A percentile compares a stretch with the other conserved stretches of the same genome.
Evolutionary conservation across 2,329 filamentous ascomycete genomes (phyloP).

Genomic region (Didymella lethalis): DNA sequence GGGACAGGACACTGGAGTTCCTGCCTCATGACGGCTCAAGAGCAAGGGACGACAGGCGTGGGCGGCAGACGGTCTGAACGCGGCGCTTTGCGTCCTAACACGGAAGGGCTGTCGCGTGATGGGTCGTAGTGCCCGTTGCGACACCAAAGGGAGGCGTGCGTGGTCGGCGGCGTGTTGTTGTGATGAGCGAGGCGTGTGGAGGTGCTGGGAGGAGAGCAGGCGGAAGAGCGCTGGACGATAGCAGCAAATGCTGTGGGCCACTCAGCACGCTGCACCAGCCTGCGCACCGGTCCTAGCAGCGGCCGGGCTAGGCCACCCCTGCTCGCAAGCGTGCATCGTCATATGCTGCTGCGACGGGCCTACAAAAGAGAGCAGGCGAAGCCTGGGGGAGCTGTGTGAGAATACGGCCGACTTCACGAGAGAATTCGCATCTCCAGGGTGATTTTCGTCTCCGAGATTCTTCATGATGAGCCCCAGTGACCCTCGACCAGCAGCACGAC

Average conservation of each 20-base stretch:
- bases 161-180: constrained; percentile 23
- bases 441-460: constrained; percentile 3
- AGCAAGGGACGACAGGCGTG: constrained; percentile 36
- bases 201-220: constrained; percentile 26
- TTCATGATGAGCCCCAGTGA: background rate
- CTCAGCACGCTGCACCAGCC: constrained; percentile 30
- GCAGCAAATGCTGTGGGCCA: constrained; percentile 26
- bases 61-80: constrained; percentile 1
- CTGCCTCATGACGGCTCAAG: constrained; percentile 51
- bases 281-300: constrained; percentile 27
- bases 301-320: constrained; percentile 27
- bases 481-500: constrained; percentile 11
- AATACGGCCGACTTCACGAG: background rate
- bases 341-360: background rate
- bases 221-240: constrained; percentile 20
- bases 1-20: constrained; percentile 49
- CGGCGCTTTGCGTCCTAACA: constrained; percentile 20
- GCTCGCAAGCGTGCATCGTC: constrained; percentile 21
- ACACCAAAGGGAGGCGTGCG: constrained; percentile 20
- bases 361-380: background rate
- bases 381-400: background rate
- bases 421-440: background rate
- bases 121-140: constrained; percentile 22
- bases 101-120: constrained; percentile 22
- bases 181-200: constrained; percentile 23